These are phyloP conservation scores for Closterium sp. DNA, from an alignment of 139 green algal genomes.

Conservation along the genomic window DNA sequence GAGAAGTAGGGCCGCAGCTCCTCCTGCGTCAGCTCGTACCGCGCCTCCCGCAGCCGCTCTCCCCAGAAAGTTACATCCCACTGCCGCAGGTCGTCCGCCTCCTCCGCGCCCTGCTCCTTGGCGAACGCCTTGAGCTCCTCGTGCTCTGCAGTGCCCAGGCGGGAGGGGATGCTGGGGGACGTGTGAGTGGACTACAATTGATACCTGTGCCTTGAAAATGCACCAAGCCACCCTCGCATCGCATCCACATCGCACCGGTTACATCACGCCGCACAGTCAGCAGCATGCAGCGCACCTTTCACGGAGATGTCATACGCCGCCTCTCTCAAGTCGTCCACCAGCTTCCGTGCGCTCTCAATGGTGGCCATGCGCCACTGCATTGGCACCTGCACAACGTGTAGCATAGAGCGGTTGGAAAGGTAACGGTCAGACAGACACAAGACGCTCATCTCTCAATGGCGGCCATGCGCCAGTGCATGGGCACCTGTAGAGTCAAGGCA, in stretches of 20 bases:
- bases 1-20: conserved; percentile 82
- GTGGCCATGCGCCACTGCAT: conserved; percentile 58
- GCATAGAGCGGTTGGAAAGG: background rate
- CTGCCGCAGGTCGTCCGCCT: conserved; percentile 51
- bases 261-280: too few relatives aligned
- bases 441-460: conserved; percentile 51
- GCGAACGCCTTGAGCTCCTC: conserved; percentile 70
- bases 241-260: too few relatives aligned
- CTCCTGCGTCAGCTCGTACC: conserved; percentile 63
- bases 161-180: too few relatives aligned
- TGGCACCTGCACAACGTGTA: conserved; percentile 8
- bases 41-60: conserved; percentile 70
- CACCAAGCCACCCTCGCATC: too few relatives aligned
- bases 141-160: conserved; percentile 61
- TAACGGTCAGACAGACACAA: background rate
- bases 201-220: too few relatives aligned
- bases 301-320: conserved; percentile 62
- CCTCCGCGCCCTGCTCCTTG: conserved; percentile 35
- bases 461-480: conserved; percentile 55
- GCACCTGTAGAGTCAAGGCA: too few relatives aligned
- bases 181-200: too few relatives aligned
- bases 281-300: conserved; percentile 20
- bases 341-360: conserved; percentile 66
- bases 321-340: conserved; percentile 88
- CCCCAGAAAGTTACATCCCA: conserved; percentile 92